Evolutionary conservation across 805 yeast genomes (phyloP).

Genomic region (Metschnikowia similis): DNA sequence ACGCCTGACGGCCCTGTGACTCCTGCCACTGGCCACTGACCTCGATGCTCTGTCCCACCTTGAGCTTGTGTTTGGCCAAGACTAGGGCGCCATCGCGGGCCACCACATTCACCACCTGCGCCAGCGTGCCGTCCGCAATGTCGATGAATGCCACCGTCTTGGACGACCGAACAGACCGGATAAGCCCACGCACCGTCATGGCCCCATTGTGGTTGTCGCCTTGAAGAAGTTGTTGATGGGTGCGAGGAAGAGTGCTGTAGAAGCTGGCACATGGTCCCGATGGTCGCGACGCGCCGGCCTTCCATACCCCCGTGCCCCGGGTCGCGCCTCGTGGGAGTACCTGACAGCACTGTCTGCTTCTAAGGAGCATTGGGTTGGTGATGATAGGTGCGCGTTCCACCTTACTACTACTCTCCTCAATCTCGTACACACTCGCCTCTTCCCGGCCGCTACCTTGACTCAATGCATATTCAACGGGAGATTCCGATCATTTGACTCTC

Average conservation of each 20-base stretch:
- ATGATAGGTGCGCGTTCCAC: too few relatives aligned
- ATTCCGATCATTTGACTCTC: too few relatives aligned
- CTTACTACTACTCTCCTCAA: too few relatives aligned
- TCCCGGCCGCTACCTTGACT: too few relatives aligned
- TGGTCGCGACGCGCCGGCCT: neutral
- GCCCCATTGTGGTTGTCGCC: neutral
- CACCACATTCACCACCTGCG: slow-evolving; percentile 48
- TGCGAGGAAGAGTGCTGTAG: neutral
- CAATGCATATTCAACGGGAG: too few relatives aligned
- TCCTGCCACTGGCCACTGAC: slow-evolving; percentile 32
- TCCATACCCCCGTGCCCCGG: neutral
- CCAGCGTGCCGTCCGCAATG: slow-evolving; percentile 70
- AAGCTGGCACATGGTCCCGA: neutral
- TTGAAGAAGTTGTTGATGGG: neutral
- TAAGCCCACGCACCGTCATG: slow-evolving; percentile 53
- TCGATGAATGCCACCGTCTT: slow-evolving; percentile 80
- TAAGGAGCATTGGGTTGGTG: too few relatives aligned
- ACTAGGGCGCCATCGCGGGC: slow-evolving; percentile 24
- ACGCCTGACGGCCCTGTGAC: slow-evolving; percentile 31
- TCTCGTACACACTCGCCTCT: too few relatives aligned
- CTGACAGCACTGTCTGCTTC: too few relatives aligned
- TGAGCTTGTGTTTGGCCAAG: slow-evolving; percentile 31
- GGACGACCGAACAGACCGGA: slow-evolving; percentile 64
- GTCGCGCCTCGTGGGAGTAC: neutral
- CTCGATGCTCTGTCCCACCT: slow-evolving; percentile 43